These are phyloP conservation scores for Hypoxylon intermedium DNA, from an alignment of 495 filamentous ascomycete genomes.

Conservation along the genomic window DNA sequence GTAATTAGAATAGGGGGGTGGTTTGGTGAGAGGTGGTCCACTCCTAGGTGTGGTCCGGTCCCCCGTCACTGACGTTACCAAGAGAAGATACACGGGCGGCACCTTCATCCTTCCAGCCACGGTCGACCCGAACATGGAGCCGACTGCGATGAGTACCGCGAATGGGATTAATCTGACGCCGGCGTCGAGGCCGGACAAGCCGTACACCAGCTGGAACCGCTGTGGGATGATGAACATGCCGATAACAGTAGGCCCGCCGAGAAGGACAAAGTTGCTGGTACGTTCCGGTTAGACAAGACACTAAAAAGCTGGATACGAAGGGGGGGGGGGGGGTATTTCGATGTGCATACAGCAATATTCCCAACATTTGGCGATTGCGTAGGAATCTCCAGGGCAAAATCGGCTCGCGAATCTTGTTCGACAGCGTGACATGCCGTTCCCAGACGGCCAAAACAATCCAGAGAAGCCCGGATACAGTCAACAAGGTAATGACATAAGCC, in stretches of 20 bases:
- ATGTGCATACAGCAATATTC: constrained; percentile 17
- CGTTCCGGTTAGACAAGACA: neutral
- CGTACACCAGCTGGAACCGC: constrained; percentile 56
- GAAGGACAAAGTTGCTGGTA: constrained; percentile 3
- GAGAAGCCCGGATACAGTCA: constrained; percentile 1
- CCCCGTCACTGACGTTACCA: too few relatives aligned
- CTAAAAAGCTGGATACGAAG: neutral
- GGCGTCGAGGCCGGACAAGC: too few relatives aligned
- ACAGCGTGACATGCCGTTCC: constrained; percentile 18
- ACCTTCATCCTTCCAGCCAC: too few relatives aligned
- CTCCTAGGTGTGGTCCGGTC: too few relatives aligned
- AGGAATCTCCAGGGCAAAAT: constrained; percentile 36
- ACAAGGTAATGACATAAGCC: constrained; percentile 33
- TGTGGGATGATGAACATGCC: constrained; percentile 56
- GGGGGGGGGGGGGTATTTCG: neutral
- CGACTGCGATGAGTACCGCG: too few relatives aligned
- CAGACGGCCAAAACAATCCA: constrained; percentile 4
- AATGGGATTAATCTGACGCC: too few relatives aligned
- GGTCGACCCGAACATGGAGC: too few relatives aligned
- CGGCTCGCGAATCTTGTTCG: constrained; percentile 14
- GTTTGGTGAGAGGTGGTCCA: too few relatives aligned
- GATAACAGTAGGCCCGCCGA: constrained; percentile 33
- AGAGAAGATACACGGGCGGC: too few relatives aligned
- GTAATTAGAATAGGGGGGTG: too few relatives aligned
- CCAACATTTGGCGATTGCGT: constrained; percentile 19